These are phyloP conservation scores for Phytopythium sindhum DNA, from an alignment of 352 stramenopile species.

Conservation along the genomic window DNA sequence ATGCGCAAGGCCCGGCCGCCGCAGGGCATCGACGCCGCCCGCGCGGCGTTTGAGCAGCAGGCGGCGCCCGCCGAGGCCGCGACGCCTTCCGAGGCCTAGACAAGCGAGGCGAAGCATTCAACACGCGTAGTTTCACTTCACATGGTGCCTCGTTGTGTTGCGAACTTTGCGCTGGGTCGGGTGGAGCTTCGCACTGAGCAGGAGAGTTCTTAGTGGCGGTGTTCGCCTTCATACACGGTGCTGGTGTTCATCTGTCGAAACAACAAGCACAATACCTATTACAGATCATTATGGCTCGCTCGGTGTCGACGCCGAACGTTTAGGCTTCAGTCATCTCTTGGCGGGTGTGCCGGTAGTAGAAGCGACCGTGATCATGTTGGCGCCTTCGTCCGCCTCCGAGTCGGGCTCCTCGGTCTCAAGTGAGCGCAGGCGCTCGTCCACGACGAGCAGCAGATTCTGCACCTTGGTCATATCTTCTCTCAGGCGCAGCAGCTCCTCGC, in stretches of 20 bases:
- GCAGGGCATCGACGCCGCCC: constrained; percentile 51
- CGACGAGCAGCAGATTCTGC: constrained; percentile 66
- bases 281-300: neutral
- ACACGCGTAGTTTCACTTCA: neutral
- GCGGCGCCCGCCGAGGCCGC: neutral
- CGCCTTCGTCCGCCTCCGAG: constrained; percentile 17
- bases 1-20: constrained; percentile 76
- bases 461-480: constrained; percentile 76
- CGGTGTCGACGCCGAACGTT: neutral
- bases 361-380: neutral
- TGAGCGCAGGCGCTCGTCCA: constrained; percentile 66
- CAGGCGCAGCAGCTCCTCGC: constrained; percentile 45
- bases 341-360: neutral
- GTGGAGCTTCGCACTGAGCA: neutral
- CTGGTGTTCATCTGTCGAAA: neutral
- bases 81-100: neutral
- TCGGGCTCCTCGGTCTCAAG: constrained; percentile 54
- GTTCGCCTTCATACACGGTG: neutral
- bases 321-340: neutral
- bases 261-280: neutral
- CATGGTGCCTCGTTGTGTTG: too few species aligned
- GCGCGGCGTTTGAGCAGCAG: constrained; percentile 42
- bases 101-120: neutral
- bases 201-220: neutral
- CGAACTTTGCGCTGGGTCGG: neutral